Evolutionary conservation across 768 basidiomycete genomes (phyloP), one percentile per base, ranked within the genome.

Genomic region (Mycena pura): DNA sequence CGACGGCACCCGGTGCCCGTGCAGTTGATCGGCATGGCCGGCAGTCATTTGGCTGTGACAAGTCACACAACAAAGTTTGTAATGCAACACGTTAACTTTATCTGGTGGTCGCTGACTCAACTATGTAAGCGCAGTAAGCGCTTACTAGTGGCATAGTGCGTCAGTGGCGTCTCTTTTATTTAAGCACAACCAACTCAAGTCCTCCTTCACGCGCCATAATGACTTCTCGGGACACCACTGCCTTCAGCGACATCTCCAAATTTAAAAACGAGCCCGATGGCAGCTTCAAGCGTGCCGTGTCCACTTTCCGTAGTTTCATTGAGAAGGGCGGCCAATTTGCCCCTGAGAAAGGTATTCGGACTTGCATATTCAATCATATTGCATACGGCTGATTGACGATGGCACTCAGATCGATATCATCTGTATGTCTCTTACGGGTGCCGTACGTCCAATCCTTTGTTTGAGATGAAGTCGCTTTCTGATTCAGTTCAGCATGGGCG

Each of bases 361-460:
- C 72, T 31, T 5, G n/a, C 14, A 11, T 21, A 44, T 38, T 8
- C 6, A 55, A 27, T 25, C 25, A 6, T 21, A 46, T n/a, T 31
- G 2, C 19, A 47, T 13, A 47, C 36, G 3, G 25, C 14, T 45
- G 44, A 15, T 34, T n/a, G 43, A 11, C 32, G 24, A 51, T 41
- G 31, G 19, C 9, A 49, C 43, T 24, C 66, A 94, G 94, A 87
- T 61, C 89, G 96, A 43, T 98, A 98, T 73, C 92, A 92, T 67
- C 91, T 96, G 66, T 96, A 93, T 68, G 92, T 97, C 58, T 91
- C 91, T 5, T 86, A 88, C 64, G 87, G 90, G 2, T 98, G 95
- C 69, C 95, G 91, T 93, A 64, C 72, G 89, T 68, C 66, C 38
- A 10, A 10, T 28, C 13, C 51, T 28, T 45, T 22, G 27, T 22